Evolutionary conservation across 2,329 filamentous ascomycete genomes (phyloP).

Genomic region (Paecilomyces sp.): DNA sequence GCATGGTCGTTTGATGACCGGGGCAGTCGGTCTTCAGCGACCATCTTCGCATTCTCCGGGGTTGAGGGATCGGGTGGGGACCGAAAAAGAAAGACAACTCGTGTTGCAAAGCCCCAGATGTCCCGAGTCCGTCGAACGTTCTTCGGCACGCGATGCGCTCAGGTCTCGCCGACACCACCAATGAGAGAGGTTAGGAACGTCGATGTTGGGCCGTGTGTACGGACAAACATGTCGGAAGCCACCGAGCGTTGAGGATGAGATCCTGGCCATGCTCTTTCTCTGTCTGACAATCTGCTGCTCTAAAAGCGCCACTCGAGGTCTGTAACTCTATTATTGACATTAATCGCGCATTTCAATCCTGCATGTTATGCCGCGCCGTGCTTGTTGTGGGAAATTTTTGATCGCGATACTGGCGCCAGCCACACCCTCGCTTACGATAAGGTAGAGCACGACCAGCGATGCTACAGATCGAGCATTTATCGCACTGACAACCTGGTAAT

Average conservation of each 20-base stretch:
- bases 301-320: not conserved
- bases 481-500: no score
- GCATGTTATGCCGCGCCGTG: not conserved
- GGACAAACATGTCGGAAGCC: not conserved
- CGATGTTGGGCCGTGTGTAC: not conserved
- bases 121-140: not conserved
- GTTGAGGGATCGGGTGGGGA: not conserved
- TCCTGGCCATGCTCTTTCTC: not conserved
- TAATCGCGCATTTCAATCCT: not conserved
- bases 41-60: not conserved
- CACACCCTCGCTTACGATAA: not conserved
- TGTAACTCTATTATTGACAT: not conserved
- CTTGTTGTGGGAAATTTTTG: not conserved
- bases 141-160: not conserved
- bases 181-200: not conserved
- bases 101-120: not conserved
- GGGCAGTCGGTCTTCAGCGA: not conserved
- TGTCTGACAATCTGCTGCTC: not conserved
- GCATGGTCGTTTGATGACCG: not conserved
- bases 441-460: no score
- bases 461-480: no score
- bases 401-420: not conserved
- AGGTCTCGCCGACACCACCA: not conserved
- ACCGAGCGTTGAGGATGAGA: not conserved
- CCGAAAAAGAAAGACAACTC: not conserved